phyloP scores from a whole-genome alignment of 768 basidiomycete genomes.

The Leccinellum luteum region DNA sequence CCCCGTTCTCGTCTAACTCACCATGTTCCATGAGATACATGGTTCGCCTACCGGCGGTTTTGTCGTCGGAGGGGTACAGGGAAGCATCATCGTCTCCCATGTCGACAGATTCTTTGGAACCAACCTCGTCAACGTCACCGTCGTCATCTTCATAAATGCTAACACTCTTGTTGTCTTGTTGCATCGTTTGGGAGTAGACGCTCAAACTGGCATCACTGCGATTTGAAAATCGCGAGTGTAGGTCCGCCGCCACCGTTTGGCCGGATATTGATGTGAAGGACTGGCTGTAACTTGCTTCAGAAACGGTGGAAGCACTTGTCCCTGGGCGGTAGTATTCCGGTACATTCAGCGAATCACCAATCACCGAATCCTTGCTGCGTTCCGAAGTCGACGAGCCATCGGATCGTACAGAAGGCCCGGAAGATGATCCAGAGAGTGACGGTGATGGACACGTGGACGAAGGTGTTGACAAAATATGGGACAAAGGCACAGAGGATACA shows the following conservation, averaged over 20 bases:
- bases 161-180: conserved; percentile 14
- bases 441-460: conserved; percentile 15
- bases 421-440: conserved; percentile 30
- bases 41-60: conserved; percentile 34
- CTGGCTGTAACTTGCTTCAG: conserved; percentile 22
- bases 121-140: conserved; percentile 16
- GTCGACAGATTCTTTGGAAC: conserved; percentile 11
- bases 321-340: conserved; percentile 17
- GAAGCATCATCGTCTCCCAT: conserved; percentile 31
- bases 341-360: conserved; percentile 8
- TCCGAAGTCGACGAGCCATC: conserved; percentile 19
- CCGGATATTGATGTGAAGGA: conserved; percentile 6
- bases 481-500: conserved; percentile 22
- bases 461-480: conserved; percentile 9
- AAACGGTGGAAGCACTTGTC: conserved; percentile 19
- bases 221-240: conserved; percentile 21
- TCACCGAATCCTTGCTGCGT: conserved; percentile 10
- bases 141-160: conserved; percentile 25
- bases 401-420: conserved; percentile 29
- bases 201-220: conserved; percentile 17
- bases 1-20: conserved; percentile 19
- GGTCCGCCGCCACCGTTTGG: not conserved
- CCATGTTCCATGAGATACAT: conserved; percentile 34
- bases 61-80: conserved; percentile 28
- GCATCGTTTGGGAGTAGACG: conserved; percentile 17